Base-by-base conservation (phyloP, 345 rosid species). In the Mangifera indica region DNA sequence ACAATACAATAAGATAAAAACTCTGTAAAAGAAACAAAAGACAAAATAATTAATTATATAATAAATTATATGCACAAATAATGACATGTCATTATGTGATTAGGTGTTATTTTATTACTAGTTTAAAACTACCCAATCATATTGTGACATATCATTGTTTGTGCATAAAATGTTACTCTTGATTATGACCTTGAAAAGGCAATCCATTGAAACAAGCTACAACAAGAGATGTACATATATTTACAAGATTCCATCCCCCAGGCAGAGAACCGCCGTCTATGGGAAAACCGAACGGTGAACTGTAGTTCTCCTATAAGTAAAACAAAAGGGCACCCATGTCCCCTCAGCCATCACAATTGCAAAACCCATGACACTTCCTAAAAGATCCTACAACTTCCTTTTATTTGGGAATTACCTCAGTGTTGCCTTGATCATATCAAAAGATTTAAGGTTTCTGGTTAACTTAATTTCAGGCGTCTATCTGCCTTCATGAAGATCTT, bases 401-500 rank as follows among this genome's bases (percentile, higher is more conserved):
- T 53, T 63, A 66, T 9, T 44, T 24, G 45, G 69, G 46, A 69
- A 70, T 65, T 67, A 60, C 72, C 72, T 58, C 65, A 21, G 1
- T 37, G 42, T 37, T 37, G 60, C 44, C 53, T 53, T 65, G 42
- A 66, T 67, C 72, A 37, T n/a, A n/a, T 62, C 74, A 62, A 60
- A 69, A 57, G 51, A 58, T 51, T 69, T 37, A 63, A 20, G 46
- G 49, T 53, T 69, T 37, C 53, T 14, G 46, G 49, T 73, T 55
- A 60, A 46, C 67, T 65, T 68, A 67, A 61, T 54, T 72, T 60
- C 10, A 56, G 25, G 7, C 13, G 55, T 76, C 88, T 83, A 95
- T 72, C 99, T 83, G 60, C 98, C 99, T 87, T 92, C 98, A 67
- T 88, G 98, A 70, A 95, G 99, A 84, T 95, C 99, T 86, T 95